Evolutionary conservation across 352 stramenopile genomes (phyloP).

Genomic region (Pythium insidiosum): DNA sequence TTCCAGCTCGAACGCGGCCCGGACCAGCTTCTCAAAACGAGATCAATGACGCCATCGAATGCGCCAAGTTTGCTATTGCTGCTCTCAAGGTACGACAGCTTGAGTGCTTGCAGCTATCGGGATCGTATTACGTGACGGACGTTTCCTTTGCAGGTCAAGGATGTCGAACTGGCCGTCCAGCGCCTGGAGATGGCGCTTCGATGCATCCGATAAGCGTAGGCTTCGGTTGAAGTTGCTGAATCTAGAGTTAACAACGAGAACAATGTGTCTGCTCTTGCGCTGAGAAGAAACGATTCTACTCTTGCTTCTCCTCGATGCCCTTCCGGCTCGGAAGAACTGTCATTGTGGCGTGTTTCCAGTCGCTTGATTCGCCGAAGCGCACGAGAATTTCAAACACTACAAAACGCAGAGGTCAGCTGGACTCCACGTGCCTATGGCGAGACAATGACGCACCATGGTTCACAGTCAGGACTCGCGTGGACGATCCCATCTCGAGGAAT

Average conservation of each 20-base stretch:
- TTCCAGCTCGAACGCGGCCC: slow-evolving; percentile 16
- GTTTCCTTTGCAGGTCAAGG: slow-evolving; percentile 43
- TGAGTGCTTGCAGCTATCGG: too few relatives aligned
- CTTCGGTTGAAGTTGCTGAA: not conserved
- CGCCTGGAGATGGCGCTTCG: slow-evolving; percentile 69
- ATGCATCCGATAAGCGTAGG: slow-evolving; percentile 38
- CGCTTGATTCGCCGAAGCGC: slow-evolving; percentile 51
- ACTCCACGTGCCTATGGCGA: not conserved
- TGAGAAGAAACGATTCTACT: slow-evolving; percentile 3
- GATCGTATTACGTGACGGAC: too few relatives aligned
- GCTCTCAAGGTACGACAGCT: slow-evolving; percentile 73
- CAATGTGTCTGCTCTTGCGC: not conserved
- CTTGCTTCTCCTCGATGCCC: slow-evolving; percentile 43
- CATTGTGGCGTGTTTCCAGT: slow-evolving; percentile 72
- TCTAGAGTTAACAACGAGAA: too few relatives aligned
- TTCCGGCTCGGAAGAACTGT: slow-evolving; percentile 63
- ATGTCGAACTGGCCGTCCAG: slow-evolving; percentile 71
- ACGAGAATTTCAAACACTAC: slow-evolving; percentile 79
- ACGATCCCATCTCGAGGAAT: slow-evolving; percentile 58
- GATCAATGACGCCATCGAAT: slow-evolving; percentile 80
- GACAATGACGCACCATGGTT: slow-evolving; percentile 63
- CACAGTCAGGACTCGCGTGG: slow-evolving; percentile 80
- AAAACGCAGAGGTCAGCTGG: not conserved
- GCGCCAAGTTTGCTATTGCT: slow-evolving; percentile 72
- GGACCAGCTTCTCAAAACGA: slow-evolving; percentile 53